Conservation (phyloP, 371 early-diverging fungal genomes). For the Circinella minor region DNA sequence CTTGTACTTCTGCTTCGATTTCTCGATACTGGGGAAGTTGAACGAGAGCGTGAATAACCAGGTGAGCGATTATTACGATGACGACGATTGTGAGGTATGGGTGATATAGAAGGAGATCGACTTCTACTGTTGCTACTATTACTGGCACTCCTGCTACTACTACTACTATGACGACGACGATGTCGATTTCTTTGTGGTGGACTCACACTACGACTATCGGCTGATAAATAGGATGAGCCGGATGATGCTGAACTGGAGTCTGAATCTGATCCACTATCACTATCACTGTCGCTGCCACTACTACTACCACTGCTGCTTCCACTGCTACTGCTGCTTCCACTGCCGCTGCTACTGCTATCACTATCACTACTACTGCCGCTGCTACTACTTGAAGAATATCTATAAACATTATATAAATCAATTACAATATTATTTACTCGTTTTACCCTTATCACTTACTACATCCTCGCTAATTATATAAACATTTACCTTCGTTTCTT, state of each 20-base stretch:
- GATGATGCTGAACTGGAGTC: not conserved
- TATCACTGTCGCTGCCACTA: slow-evolving; percentile 24
- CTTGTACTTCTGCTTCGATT: not conserved
- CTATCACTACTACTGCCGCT: slow-evolving; percentile 9
- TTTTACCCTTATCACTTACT: too few species aligned
- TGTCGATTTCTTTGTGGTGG: not conserved
- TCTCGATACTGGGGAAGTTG: not conserved
- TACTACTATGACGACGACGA: not conserved
- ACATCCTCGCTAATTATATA: not conserved
- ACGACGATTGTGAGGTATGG: slow-evolving; percentile 2
- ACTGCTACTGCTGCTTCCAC: slow-evolving; percentile 19
- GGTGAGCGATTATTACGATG: not conserved
- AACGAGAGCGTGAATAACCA: not conserved
- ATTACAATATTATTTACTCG: too few species aligned
- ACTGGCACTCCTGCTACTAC: not conserved
- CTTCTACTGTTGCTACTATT: too few species aligned
- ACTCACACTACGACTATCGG: slow-evolving; percentile 5
- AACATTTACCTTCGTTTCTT: slow-evolving; percentile 13
- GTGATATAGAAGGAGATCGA: slow-evolving; percentile 1
- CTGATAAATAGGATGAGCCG: not conserved
- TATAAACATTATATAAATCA: too few species aligned
- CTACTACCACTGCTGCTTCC: slow-evolving; percentile 18
- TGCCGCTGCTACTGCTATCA: not conserved
- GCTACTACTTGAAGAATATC: slow-evolving; percentile 4
- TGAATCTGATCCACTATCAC: slow-evolving; percentile 11